Conservation (phyloP, 495 filamentous ascomycete genomes). For the Haplographium delicatum region DNA sequence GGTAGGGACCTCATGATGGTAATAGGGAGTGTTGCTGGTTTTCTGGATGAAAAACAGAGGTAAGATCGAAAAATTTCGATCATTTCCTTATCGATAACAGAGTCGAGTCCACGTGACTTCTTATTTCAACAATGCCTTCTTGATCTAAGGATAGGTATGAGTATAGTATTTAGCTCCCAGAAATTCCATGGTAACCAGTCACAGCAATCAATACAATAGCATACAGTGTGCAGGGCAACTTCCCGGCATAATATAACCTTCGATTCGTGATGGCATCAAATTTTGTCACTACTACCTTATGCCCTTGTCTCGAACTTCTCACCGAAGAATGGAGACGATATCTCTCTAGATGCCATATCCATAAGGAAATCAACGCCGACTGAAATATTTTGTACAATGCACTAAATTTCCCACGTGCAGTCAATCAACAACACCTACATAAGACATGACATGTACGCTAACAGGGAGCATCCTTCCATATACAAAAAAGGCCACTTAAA, state of each 20-base stretch:
- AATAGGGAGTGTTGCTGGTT: neutral
- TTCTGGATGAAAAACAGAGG: neutral
- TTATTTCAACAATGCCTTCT: no score
- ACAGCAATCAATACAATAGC: no score
- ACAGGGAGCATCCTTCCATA: conserved; percentile 21
- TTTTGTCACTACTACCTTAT: no score
- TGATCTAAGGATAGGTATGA: no score
- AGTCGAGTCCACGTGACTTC: neutral
- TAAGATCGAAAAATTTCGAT: neutral
- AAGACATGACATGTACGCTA: conserved; percentile 22
- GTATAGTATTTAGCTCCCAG: no score
- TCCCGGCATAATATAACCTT: no score
- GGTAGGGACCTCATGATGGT: conserved; percentile 43
- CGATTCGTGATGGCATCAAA: no score
- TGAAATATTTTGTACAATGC: conserved; percentile 20
- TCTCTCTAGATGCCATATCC: conserved; percentile 21
- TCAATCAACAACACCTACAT: conserved; percentile 15
- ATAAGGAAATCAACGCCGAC: conserved; percentile 22
- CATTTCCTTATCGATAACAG: conserved; percentile 4
- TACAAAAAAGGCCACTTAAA: conserved; percentile 24
- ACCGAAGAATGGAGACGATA: no score
- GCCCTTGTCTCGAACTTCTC: no score
- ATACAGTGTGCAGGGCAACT: no score
- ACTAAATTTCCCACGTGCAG: conserved; percentile 21
- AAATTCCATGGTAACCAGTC: no score